Base-by-base conservation (phyloP, 2,329 filamentous ascomycete species). In the Colletotrichum liriopes region DNA sequence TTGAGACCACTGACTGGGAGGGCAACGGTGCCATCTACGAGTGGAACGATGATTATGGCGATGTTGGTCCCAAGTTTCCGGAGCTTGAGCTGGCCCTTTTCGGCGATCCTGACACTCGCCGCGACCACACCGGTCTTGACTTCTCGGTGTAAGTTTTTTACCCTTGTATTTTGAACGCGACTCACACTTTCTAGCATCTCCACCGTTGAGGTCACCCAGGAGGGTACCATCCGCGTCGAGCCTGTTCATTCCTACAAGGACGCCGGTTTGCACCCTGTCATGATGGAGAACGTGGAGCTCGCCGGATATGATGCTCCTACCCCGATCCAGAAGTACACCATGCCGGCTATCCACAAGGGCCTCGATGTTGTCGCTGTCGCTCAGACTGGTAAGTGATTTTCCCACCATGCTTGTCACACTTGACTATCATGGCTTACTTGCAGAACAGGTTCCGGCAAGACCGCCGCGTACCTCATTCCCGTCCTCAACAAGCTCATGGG, bases 401-500 rank as follows among this genome's bases (percentile, higher is more conserved):
- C 37, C 47, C 20, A 16, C 58, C 35, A 26, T 52, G n/a, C 37
- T 47, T 14, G 63, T 39, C n/a, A 32, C 62, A 16, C 74, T 14
- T 75, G 43, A 39, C 49, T 12, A 58, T 59, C 43, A 47, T 74
- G 32, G 35, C 52, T 49, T 14, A 56, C 26, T 52, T 45, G 6
- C 18, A 51, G 29, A 16, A 12, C 62, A 98, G 96, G 96, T 26
- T 98, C 96, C 35, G 96, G 96, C 64, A 99, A 99, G 86, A 99
- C 96, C 0, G 96, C 93, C 0, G 95, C 96, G 0, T 99, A 96
- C 79, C 84, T 99, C 5, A 90, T 98, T 67, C 96, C 96, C 0
- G 93, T 97, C 72, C 79, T 98, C 63, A 97, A 95, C 72, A 93
- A 93, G 81, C 84, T 99, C 29, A 98, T 98, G 94, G 96, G 96